A percentile compares a stretch with the other conserved stretches of the same genome.
Evolutionary conservation across 345 rosid species (phyloP).

Genomic region (Noccaea caerulescens): DNA sequence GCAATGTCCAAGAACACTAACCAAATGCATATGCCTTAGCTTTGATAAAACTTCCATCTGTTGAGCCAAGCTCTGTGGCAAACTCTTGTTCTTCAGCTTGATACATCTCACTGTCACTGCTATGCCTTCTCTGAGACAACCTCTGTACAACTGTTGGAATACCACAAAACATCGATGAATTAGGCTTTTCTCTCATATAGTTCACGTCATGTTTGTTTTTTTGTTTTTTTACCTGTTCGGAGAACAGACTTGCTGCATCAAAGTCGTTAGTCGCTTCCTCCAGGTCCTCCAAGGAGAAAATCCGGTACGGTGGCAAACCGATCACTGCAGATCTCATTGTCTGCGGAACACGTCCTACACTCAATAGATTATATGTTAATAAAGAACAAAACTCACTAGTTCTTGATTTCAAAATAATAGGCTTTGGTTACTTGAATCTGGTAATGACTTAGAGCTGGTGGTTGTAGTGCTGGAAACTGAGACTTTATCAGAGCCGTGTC

Average conservation of each 20-base stretch:
- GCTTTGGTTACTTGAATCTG: conserved; percentile 61
- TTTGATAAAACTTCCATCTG: conserved; percentile 81
- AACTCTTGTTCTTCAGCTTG: conserved; percentile 71
- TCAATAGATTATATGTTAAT: background rate
- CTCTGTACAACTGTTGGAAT: conserved; percentile 67
- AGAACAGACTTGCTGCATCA: conserved; percentile 62
- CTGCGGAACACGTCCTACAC: conserved; percentile 77
- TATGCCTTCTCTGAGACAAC: conserved; percentile 67
- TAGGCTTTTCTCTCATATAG: background rate
- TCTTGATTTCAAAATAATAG: conserved; percentile 16
- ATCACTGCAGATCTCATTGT: conserved; percentile 83
- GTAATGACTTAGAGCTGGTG: conserved; percentile 52
- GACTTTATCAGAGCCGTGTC: conserved; percentile 52
- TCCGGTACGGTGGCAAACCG: conserved; percentile 75
- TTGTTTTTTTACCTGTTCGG: conserved; percentile 48
- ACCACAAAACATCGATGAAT: conserved; percentile 16
- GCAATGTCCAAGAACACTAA: conserved; percentile 86
- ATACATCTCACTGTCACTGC: conserved; percentile 65
- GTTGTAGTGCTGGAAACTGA: conserved; percentile 54
- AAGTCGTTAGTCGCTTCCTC: conserved; percentile 87
- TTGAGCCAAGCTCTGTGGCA: conserved; percentile 65
- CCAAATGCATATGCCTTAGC: conserved; percentile 84
- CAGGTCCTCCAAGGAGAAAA: conserved; percentile 74
- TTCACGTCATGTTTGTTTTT: conserved; percentile 12
- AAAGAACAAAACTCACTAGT: background rate